Evolutionary conservation across 2,329 filamentous ascomycete genomes (phyloP), one percentile per base, ranked within the genome.

Genomic region (Fusarium sambucinum): DNA sequence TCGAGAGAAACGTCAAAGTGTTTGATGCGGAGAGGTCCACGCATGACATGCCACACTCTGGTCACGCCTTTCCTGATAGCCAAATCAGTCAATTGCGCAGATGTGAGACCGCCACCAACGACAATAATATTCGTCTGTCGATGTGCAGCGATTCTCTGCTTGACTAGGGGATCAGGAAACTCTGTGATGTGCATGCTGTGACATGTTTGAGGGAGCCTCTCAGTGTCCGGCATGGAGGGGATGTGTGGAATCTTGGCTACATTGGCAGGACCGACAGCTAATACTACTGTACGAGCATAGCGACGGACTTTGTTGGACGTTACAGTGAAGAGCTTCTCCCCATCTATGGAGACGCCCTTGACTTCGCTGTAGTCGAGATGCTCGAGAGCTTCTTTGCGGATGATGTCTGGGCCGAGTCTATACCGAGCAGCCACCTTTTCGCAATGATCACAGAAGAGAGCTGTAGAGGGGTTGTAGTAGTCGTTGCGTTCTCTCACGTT

Each of bases 1-100:
- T 87, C 85, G 3, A 95, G 83, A 58, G 89, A 87, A 25, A 95
- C 85, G 71, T 95, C 92, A 68, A 95, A 95, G 61, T 90, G 89
- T 77, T 95, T 95, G 50, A 93, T 84, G 70, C 82, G 80, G 14
- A 85, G 71, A 0, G 81, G 78, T 0, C 85, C 83, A 1, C 92
- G 85, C 85, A 94, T 89, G 27, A 95, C 74, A 52, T 92, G 86
- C 82, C 86, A 92, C 0, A 94, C 89, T 65, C 88, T 90, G 1
- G 81, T 84, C 1, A 92, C 88, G 0, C 91, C 90, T 25, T 83
- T 83, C 11, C 86, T 84, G 59, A 94, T 79, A 1, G 87, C 87
- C 46, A 91, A 82, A 73, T 93, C 90, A 0, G 88, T 84, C 19
- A 94, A 82, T 75, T 95, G 92, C 0, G 91, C 90, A 23, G 90